Base-by-base conservation (phyloP, 768 basidiomycete species). In the Kwoniella heveanensis region DNA sequence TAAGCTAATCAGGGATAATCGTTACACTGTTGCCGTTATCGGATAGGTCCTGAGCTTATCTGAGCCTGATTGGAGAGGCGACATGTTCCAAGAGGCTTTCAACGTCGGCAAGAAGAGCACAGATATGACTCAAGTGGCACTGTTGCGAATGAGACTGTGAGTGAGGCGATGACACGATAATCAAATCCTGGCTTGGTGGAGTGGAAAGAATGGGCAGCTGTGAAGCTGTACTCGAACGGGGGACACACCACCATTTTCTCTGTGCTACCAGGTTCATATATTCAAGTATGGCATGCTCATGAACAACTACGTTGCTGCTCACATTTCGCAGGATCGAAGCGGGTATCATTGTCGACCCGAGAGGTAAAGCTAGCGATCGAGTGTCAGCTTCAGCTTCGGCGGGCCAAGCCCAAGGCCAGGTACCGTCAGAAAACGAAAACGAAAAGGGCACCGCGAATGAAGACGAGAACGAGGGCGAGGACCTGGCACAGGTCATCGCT, bases 71-170 rank as follows among this genome's bases (percentile, higher is more conserved):
- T 87, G 87, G 64, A 85, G 94, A 4, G 86, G 86, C 1, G 88
- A 88, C 61, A 80, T 94, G 52, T 95, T 90, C 71, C 85, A 85
- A 7, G 84, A 86, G 1, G 88, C 92, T 4, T 84, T 93, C 70
- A 85, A 88, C 77, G 84, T 86, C 0, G 92, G 89, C 2, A 81
- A 82, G 27, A 86, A 88, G 21, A 90, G 90, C 60, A 86, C 89
- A 72, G 82, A 85, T 12, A 83, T 87, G 36, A 92, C 92, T 67
- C 82, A 87, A 64, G 91, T 91, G 77, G 80, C 92, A 21, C 79
- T 92, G n/a, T 80, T 92, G 57, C 84, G 91, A 25, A 90, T 94
- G 88, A 84, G 86, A 67, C 77, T 95, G 92, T 93, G 68, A 76
- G 90, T 83, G 39, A n/a, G n/a, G n/a, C n/a, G n/a, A n/a, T n/a